Evolutionary conservation across 2,329 filamentous ascomycete species (phyloP).

Genomic region (Fusarium devonianum): DNA sequence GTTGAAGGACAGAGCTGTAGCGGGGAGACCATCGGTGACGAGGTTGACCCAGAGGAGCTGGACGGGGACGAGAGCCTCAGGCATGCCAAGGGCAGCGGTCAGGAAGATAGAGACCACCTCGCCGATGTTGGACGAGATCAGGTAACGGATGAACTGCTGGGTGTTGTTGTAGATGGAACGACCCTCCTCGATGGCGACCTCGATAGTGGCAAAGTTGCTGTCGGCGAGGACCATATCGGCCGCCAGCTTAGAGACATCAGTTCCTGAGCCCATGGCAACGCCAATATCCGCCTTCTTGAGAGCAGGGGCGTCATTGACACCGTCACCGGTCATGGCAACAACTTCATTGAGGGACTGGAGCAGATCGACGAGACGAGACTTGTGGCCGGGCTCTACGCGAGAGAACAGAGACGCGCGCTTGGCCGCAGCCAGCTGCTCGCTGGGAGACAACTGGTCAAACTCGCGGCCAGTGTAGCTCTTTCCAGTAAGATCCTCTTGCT

Average conservation of each 20-base stretch:
- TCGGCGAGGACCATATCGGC: conserved; percentile 99
- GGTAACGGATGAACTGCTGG: conserved; percentile 98
- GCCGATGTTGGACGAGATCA: conserved; percentile 99
- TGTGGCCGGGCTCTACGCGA: conserved; percentile 92
- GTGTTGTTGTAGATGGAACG: conserved; percentile 99
- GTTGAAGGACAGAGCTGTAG: conserved; percentile 97
- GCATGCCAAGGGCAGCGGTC: conserved; percentile 95
- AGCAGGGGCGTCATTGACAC: conserved; percentile 96
- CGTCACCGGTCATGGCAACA: conserved; percentile 98
- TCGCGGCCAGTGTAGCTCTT: conserved; percentile 97
- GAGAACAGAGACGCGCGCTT: conserved; percentile 92
- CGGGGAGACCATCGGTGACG: conserved; percentile 95
- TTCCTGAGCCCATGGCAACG: conserved; percentile 98
- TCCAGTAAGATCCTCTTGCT: conserved; percentile 80
- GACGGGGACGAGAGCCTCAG: conserved; percentile 94
- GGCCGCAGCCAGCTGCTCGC: conserved; percentile 83
- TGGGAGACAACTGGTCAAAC: conserved; percentile 83
- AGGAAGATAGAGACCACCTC: conserved; percentile 99
- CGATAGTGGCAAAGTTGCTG: conserved; percentile 98
- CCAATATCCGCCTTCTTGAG: conserved; percentile 99
- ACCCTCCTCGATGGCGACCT: conserved; percentile 94
- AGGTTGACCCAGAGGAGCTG: conserved; percentile 99
- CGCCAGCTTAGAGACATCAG: conserved; percentile 94
- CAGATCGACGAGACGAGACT: conserved; percentile 96
- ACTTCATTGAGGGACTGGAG: conserved; percentile 93